These are phyloP conservation scores for Crepidotus sp. DNA, from an alignment of 1,284 basidiomycete genomes.

Conservation along the genomic window DNA sequence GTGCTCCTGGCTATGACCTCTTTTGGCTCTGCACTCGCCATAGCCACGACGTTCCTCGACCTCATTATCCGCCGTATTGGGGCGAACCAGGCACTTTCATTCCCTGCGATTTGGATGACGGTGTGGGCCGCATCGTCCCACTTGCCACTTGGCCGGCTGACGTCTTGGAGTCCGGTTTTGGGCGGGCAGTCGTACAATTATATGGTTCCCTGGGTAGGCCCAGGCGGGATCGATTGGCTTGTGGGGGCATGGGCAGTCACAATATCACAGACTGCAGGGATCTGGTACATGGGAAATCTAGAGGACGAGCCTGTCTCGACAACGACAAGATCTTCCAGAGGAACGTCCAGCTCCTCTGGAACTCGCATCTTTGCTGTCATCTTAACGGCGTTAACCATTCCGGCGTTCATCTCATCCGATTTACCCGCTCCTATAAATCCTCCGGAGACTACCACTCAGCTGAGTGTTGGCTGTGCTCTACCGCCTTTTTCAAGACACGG, in stretches of 20 bases:
- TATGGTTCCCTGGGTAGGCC: conserved; percentile 49
- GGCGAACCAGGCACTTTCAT: conserved; percentile 43
- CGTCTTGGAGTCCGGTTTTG: conserved; percentile 56
- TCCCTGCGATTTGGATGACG: conserved; percentile 63
- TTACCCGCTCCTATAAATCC: conserved; percentile 41
- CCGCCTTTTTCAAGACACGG: conserved; percentile 36
- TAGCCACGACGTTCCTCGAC: conserved; percentile 33
- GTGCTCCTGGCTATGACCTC: conserved; percentile 35
- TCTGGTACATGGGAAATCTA: conserved; percentile 47
- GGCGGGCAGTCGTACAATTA: conserved; percentile 50
- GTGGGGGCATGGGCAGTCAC: conserved; percentile 63
- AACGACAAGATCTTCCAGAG: conserved; percentile 18
- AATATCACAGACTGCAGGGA: conserved; percentile 41
- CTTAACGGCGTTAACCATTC: conserved; percentile 43
- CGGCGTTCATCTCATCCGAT: conserved; percentile 39
- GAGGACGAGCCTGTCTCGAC: conserved; percentile 18
- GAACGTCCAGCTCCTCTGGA: conserved; percentile 13
- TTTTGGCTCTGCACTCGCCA: conserved; percentile 37
- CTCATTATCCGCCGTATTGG: conserved; percentile 27
- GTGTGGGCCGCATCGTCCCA: conserved; percentile 44
- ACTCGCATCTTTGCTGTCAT: conserved; percentile 30
- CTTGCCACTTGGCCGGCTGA: conserved; percentile 60
- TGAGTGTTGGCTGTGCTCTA: conserved; percentile 50
- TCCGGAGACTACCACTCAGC: conserved; percentile 21
- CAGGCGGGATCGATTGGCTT: conserved; percentile 58